phyloP scores from a whole-genome alignment of 441 rosid genomes.

The Gossypium gossypioides region DNA sequence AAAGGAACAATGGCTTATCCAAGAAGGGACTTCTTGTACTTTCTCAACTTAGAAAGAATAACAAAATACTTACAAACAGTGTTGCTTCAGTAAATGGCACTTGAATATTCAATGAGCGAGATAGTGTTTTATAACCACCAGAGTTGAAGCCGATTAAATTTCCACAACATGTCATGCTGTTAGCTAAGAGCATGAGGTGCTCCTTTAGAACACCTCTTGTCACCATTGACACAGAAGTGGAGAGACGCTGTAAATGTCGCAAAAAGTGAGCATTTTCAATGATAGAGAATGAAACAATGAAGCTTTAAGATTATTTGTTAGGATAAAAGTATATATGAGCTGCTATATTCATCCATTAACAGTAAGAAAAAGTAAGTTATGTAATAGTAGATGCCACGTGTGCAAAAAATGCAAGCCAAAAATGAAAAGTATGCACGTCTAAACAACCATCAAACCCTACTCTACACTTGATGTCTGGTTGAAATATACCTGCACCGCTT shows the following conservation, averaged over 20 bases:
- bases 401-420: not conserved
- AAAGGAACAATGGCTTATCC: constrained; percentile 13
- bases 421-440: not conserved
- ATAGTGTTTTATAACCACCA: constrained; percentile 72
- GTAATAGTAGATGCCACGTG: not conserved
- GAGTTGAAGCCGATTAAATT: constrained; percentile 77
- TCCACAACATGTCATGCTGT: constrained; percentile 86
- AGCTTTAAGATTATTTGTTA: not conserved
- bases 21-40: not conserved
- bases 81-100: constrained; percentile 98
- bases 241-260: constrained; percentile 64
- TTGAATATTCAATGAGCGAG: constrained; percentile 64
- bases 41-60: constrained; percentile 10
- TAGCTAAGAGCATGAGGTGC: constrained; percentile 78
- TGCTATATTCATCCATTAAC: not conserved
- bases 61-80: constrained; percentile 50
- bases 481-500: constrained; percentile 63
- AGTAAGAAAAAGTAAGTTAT: not conserved
- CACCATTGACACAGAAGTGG: constrained; percentile 71
- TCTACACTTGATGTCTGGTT: not conserved
- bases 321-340: not conserved
- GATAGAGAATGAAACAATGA: not conserved
- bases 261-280: constrained; percentile 9
- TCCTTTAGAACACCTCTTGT: constrained; percentile 81
- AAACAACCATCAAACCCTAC: not conserved